phyloP scores from a whole-genome alignment of 139 green algal species.

The Pycnococcus provasolii region DNA sequence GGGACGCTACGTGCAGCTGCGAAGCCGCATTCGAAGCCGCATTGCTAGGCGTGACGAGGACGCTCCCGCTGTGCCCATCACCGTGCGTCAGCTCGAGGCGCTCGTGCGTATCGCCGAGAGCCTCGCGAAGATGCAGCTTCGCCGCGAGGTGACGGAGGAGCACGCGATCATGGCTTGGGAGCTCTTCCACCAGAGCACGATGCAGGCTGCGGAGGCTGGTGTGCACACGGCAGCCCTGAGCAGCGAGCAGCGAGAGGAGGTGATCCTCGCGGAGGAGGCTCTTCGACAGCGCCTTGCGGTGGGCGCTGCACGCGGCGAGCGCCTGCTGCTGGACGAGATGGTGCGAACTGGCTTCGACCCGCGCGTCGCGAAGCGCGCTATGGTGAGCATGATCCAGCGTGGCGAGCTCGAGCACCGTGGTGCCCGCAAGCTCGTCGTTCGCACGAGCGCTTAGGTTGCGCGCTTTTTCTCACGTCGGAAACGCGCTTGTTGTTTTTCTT shows the following conservation, averaged over 20 bases:
- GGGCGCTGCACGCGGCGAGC: slow-evolving; percentile 35
- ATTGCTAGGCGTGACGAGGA: slow-evolving; percentile 13
- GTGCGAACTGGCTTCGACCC: slow-evolving; percentile 6
- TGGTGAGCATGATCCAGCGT: slow-evolving; percentile 33
- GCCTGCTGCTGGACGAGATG: slow-evolving; percentile 23
- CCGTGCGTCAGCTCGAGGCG: slow-evolving; percentile 82
- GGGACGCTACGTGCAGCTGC: slow-evolving; percentile 77
- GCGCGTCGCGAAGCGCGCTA: slow-evolving; percentile 20
- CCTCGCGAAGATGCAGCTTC: slow-evolving; percentile 83
- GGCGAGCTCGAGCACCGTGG: slow-evolving; percentile 29
- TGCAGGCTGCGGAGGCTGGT: slow-evolving; percentile 34
- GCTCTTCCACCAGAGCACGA: slow-evolving; percentile 61
- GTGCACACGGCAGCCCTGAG: slow-evolving; percentile 48
- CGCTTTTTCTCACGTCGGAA: too few species aligned
- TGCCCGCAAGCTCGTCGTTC: slow-evolving; percentile 10
- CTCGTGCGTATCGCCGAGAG: slow-evolving; percentile 83
- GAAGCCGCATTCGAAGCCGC: slow-evolving; percentile 11
- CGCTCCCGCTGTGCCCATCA: slow-evolving; percentile 73
- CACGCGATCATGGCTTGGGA: slow-evolving; percentile 71
- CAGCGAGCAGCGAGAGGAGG: slow-evolving; percentile 49
- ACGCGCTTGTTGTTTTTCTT: too few species aligned
- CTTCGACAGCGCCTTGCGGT: slow-evolving; percentile 38
- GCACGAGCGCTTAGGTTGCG: too few species aligned
- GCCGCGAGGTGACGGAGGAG: slow-evolving; percentile 43
- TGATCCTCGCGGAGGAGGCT: slow-evolving; percentile 9